Conservation (phyloP, 2,329 filamentous ascomycete genomes). For the Periconia macrospinosa region DNA sequence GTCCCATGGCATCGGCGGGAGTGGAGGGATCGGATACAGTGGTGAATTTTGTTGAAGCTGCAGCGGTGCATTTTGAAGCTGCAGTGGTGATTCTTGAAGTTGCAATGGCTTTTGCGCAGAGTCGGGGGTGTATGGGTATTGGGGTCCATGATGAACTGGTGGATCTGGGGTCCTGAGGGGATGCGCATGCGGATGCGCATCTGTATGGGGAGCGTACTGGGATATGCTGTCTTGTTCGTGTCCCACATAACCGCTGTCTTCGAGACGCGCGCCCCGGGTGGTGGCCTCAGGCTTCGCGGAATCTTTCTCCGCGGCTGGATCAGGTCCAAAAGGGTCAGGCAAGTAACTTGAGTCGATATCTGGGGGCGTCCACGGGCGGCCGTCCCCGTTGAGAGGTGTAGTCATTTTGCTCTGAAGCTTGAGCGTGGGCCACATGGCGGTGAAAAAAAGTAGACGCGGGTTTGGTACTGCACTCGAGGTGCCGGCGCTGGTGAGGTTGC, state of each 20-base stretch:
- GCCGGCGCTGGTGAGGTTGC: background rate
- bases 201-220: background rate
- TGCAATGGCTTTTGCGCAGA: slow-evolving; percentile 24
- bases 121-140: slow-evolving; percentile 38
- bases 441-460: background rate
- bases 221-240: background rate
- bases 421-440: slow-evolving; percentile 12
- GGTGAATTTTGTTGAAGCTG: slow-evolving; percentile 12
- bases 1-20: slow-evolving; percentile 31
- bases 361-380: slow-evolving; percentile 35
- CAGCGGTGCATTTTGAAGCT: too few species aligned
- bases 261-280: background rate
- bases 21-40: slow-evolving; percentile 16
- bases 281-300: background rate
- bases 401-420: slow-evolving; percentile 20
- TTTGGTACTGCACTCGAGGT: background rate
- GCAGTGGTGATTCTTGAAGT: slow-evolving; percentile 13
- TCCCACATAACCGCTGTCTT: background rate
- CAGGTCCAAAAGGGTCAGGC: slow-evolving; percentile 18
- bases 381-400: slow-evolving; percentile 13
- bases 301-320: slow-evolving; percentile 12
- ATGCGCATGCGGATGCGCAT: slow-evolving; percentile 26
- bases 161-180: slow-evolving; percentile 12
- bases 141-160: slow-evolving; percentile 15
- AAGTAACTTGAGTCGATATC: slow-evolving; percentile 29